Conservation (phyloP, 129 eudicot species). For the Chrysanthemum makinoi region DNA sequence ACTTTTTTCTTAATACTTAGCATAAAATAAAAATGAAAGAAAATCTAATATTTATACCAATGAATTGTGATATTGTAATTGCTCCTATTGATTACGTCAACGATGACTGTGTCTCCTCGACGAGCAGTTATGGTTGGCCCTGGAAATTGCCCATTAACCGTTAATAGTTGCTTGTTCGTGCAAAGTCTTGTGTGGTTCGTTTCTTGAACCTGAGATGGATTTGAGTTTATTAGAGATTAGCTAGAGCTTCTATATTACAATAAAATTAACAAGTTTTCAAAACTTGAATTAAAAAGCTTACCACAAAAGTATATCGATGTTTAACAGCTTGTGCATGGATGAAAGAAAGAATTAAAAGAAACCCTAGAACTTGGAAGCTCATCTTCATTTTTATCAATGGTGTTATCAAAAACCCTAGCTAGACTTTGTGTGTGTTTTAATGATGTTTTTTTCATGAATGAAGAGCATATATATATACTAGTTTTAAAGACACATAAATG, state of each 20-base stretch:
- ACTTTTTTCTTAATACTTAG: not conserved
- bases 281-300: not conserved
- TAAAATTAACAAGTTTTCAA: not conserved
- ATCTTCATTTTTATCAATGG: not conserved
- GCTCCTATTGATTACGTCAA: slow-evolving; percentile 41
- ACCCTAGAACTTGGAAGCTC: slow-evolving; percentile 25
- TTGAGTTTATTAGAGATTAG: no score
- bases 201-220: slow-evolving; percentile 40
- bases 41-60: slow-evolving; percentile 26
- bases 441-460: slow-evolving; percentile 17
- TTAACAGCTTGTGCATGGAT: slow-evolving; percentile 25
- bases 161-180: slow-evolving; percentile 43
- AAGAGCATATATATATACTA: slow-evolving; percentile 26
- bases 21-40: not conserved
- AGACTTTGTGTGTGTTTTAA: not conserved
- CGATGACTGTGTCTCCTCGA: slow-evolving; percentile 43
- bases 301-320: slow-evolving; percentile 32
- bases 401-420: slow-evolving; percentile 13
- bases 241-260: no score
- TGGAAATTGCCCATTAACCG: slow-evolving; percentile 53
- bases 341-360: slow-evolving; percentile 22
- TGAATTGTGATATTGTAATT: slow-evolving; percentile 52
- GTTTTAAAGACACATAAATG: slow-evolving; percentile 5
- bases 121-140: slow-evolving; percentile 47
- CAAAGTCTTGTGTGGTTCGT: slow-evolving; percentile 44